Evolutionary conservation across 139 green algal genomes (phyloP), one percentile per base, ranked within the genome.

Genomic region (Ettlia oleoabundans): DNA sequence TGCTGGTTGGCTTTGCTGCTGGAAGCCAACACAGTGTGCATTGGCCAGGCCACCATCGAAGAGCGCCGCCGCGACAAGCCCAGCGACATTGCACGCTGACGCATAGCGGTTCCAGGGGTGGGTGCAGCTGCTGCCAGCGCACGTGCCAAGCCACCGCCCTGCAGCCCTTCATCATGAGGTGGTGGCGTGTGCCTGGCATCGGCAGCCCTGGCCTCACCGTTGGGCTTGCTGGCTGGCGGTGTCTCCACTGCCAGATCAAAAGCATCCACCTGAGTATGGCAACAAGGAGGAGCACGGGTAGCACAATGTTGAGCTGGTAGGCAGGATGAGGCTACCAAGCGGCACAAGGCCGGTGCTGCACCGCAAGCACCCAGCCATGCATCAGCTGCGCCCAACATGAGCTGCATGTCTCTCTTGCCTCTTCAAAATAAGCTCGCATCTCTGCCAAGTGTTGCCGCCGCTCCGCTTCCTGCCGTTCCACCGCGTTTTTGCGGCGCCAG

Each of bases 171-270:
- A 13, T n/a, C 55, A 37, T 43, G 51, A 53, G 74, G 1, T 43
- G 9, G 55, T 28, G 41, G 64, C 18, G 35, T n/a, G n/a, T n/a
- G n/a, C n/a, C n/a, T n/a, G n/a, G n/a, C n/a, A n/a, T n/a, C n/a
- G n/a, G n/a, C n/a, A 40, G 53, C n/a, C 28, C n/a, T 26, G 40
- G 15, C 40, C 19, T 61, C 8, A 18, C 10, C 37, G 30, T 32
- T 22, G 2, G 40, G 22, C 15, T 43, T 65, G 24, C 72, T 47
- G 61, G 74, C 73, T 15, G 68, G 72, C 21, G 76, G 86, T 15
- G 82, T 92, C 75, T 93, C 90, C 40, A 87, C 87, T 26, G 73
- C 52, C 64, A 93, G 78, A 67, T 93, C 80, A 85, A 91, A 93
- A 22, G 83, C 68, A 38, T 93, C 90, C 42, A 93, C 88, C 86